A percentile compares a stretch with the other conserved stretches of the same genome.
These are phyloP conservation scores for Senna siamea DNA, from an alignment of 306 rosid species.

Conservation along the genomic window DNA sequence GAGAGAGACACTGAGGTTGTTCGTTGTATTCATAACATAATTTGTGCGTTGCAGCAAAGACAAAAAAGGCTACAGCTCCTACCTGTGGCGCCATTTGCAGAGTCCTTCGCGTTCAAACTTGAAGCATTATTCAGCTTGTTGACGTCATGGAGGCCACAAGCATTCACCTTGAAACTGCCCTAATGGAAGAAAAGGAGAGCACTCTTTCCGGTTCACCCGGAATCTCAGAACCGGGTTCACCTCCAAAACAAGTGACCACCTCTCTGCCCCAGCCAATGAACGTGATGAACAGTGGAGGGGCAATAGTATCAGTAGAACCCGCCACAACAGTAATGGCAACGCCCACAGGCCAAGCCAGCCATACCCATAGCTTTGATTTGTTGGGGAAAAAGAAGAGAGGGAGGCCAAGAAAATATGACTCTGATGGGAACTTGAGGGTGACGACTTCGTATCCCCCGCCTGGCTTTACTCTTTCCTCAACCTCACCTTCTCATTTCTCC, in stretches of 20 bases:
- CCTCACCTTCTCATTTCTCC: slow-evolving; percentile 30
- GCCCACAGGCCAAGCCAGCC: neutral
- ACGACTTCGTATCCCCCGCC: slow-evolving; percentile 35
- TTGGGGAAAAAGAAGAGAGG: slow-evolving; percentile 66
- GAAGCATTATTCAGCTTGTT: neutral
- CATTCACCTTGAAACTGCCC: neutral
- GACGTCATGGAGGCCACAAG: neutral
- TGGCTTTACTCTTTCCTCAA: slow-evolving; percentile 47
- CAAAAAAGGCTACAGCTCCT: slow-evolving; percentile 6
- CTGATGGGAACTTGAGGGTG: slow-evolving; percentile 54
- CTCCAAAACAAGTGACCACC: slow-evolving; percentile 36
- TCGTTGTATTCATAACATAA: slow-evolving; percentile 13
- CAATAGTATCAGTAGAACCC: neutral
- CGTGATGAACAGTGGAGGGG: slow-evolving; percentile 2
- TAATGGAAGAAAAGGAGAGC: slow-evolving; percentile 59
- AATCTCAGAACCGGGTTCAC: slow-evolving; percentile 49
- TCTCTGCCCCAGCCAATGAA: slow-evolving; percentile 29
- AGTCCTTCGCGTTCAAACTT: slow-evolving; percentile 46
- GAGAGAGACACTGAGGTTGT: slow-evolving; percentile 36
- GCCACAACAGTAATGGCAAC: neutral
- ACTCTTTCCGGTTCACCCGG: slow-evolving; percentile 46
- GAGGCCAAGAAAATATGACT: slow-evolving; percentile 66
- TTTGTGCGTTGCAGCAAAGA: slow-evolving; percentile 19
- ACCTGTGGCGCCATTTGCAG: slow-evolving; percentile 70
- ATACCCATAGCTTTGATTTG: slow-evolving; percentile 30